These are phyloP conservation scores for Zymoseptoria tritici DNA, from an alignment of 2,329 filamentous ascomycete species.

Conservation along the genomic window DNA sequence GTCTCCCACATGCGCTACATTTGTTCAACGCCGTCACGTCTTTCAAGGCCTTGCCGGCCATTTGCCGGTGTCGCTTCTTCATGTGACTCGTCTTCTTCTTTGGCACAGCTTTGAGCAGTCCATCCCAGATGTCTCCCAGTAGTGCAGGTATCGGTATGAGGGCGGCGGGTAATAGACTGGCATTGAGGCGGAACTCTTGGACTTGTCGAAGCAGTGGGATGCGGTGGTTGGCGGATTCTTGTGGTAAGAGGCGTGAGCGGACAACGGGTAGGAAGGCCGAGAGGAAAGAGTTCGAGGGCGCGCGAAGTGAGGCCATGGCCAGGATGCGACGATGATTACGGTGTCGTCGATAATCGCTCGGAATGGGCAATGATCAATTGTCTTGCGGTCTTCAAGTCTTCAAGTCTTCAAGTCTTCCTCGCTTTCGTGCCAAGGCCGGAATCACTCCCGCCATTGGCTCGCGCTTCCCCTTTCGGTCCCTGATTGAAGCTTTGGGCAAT, in stretches of 20 bases:
- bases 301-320: constrained; percentile 34
- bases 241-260: constrained; percentile 35
- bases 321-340: neutral
- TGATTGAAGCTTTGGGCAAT: neutral
- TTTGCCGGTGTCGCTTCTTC: constrained; percentile 86
- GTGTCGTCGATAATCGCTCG: constrained; percentile 1
- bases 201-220: constrained; percentile 39
- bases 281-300: constrained; percentile 35
- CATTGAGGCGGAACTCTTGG: constrained; percentile 34
- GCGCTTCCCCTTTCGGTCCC: neutral
- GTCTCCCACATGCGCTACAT: constrained; percentile 79
- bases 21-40: constrained; percentile 81
- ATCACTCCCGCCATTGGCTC: neutral
- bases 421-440: neutral
- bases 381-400: neutral
- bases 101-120: constrained; percentile 81
- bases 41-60: constrained; percentile 91
- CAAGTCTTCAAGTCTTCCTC: neutral
- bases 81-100: constrained; percentile 99
- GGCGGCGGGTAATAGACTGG: constrained; percentile 43
- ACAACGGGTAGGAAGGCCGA: constrained; percentile 49
- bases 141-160: constrained; percentile 60
- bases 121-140: constrained; percentile 86
- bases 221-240: constrained; percentile 39
- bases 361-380: neutral